Base-by-base conservation (phyloP, 257 asterid genomes). In the Sherardia arvensis region DNA sequence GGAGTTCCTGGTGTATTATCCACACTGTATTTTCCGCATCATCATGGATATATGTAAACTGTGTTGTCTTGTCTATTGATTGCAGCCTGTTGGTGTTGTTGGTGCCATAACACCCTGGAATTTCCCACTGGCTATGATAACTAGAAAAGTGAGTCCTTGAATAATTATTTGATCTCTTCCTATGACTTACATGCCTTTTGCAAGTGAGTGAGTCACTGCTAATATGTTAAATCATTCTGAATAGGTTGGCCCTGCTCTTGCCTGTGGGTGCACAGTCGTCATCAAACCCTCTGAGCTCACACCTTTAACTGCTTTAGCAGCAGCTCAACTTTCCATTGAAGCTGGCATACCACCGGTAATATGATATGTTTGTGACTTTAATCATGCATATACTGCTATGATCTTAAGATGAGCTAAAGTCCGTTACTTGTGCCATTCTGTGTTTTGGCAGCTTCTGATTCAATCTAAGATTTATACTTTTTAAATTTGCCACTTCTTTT, bases 61-160 rank as follows among this genome's bases (percentile, higher is more conserved):
- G n/a, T 26, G 9, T 57, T 57, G 3, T 29, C 20, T 49, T n/a
- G 25, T 9, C 38, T 28, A 1, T 15, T 27, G 14, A 15, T 74
- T 82, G 87, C 95, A 93, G 96, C 97, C 97, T 61, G 84, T 93
- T 49, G 97, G 97, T 68, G 99, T 93, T 77, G 96, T 93, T 68
- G 99, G 95, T 76, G 95, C 92, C 66, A 77, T 93, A 60, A 84
- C 97, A 4, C 97, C 99, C 56, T 93, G 99, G 99, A 93, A 93
- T 80, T 90, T 93, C 64, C 99, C 97, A 28, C 62, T 93, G 85
- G 99, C 99, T 64, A 90, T 93, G 99, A 87, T 93, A 65, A 93
- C 99, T 26, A 87, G 99, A 79, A 93, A 93, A 82, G 95, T 88
- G 55, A 45, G 77, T 65, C 63, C 59, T 61, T 32, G 55, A 66